Conservation (phyloP, 108 stramenopile species). For the Nitzschia sp. region DNA sequence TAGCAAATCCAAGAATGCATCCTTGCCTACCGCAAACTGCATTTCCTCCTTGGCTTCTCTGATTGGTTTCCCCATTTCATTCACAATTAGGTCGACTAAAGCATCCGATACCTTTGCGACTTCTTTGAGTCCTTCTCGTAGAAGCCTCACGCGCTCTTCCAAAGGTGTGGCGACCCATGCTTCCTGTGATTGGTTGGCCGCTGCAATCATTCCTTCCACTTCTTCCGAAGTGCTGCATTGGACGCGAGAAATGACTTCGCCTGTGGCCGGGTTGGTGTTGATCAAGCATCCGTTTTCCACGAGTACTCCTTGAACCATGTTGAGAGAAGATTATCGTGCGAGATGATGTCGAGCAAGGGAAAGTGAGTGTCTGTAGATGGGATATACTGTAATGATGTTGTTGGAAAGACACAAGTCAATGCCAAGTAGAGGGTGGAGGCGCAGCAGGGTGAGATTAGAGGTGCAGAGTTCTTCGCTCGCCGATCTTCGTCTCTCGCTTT, state of each 20-base stretch:
- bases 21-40: slow-evolving; percentile 52
- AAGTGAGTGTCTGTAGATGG: too few relatives aligned
- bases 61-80: slow-evolving; percentile 84
- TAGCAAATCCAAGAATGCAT: slow-evolving; percentile 63
- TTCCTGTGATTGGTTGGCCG: slow-evolving; percentile 46
- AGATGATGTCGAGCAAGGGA: neutral
- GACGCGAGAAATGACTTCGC: slow-evolving; percentile 62
- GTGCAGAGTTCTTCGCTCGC: too few relatives aligned
- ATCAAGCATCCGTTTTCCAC: slow-evolving; percentile 57
- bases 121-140: slow-evolving; percentile 45
- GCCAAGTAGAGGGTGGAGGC: too few relatives aligned
- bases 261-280: slow-evolving; percentile 79
- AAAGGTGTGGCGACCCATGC: slow-evolving; percentile 43
- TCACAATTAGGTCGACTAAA: slow-evolving; percentile 33
- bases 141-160: slow-evolving; percentile 52
- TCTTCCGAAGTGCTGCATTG: slow-evolving; percentile 52
- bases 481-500: too few relatives aligned
- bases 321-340: too few relatives aligned
- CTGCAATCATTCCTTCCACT: slow-evolving; percentile 41
- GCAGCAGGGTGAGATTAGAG: too few relatives aligned
- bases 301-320: slow-evolving; percentile 75
- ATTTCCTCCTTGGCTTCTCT: slow-evolving; percentile 77
- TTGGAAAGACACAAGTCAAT: neutral
- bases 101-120: slow-evolving; percentile 30
- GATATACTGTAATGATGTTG: neutral